A percentile compares a stretch with the other conserved stretches of the same genome.
phyloP scores from a whole-genome alignment of 306 rosid genomes.

The Arachis hypogaea region DNA sequence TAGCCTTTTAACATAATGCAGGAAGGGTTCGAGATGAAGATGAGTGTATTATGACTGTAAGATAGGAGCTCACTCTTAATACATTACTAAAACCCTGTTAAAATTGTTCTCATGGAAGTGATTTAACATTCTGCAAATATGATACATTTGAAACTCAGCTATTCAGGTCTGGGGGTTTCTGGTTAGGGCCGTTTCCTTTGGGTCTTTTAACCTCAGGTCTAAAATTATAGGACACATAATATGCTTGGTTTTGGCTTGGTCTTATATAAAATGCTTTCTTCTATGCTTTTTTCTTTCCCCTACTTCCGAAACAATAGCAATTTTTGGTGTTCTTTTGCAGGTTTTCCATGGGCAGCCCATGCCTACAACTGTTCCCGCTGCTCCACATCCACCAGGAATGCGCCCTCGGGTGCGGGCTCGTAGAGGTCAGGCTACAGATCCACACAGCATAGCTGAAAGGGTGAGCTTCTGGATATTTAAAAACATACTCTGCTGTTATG shows the following conservation, averaged over 20 bases:
- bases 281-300: background rate
- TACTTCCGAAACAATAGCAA: too few relatives aligned
- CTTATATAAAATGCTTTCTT: constrained; percentile 9
- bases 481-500: constrained; percentile 18
- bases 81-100: constrained; percentile 10
- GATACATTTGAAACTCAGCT: constrained; percentile 12
- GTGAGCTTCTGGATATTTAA: constrained; percentile 48
- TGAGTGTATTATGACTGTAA: background rate
- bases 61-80: constrained; percentile 3
- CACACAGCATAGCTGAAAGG: constrained; percentile 99
- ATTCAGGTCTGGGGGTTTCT: constrained; percentile 15
- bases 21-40: constrained; percentile 1
- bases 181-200: background rate
- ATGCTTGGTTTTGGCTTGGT: constrained; percentile 21
- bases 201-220: background rate
- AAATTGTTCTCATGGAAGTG: constrained; percentile 12
- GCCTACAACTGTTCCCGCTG: constrained; percentile 58
- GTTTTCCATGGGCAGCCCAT: constrained; percentile 84
- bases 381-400: constrained; percentile 89
- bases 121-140: constrained; percentile 12
- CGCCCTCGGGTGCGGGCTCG: constrained; percentile 97
- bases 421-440: constrained; percentile 99
- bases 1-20: background rate
- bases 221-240: background rate
- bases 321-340: constrained; percentile 47